Percentiles rank a stretch among this genome's conserved stretches.
phyloP scores from a whole-genome alignment of 495 filamentous ascomycete genomes.

The Penicillium bialowiezense region DNA sequence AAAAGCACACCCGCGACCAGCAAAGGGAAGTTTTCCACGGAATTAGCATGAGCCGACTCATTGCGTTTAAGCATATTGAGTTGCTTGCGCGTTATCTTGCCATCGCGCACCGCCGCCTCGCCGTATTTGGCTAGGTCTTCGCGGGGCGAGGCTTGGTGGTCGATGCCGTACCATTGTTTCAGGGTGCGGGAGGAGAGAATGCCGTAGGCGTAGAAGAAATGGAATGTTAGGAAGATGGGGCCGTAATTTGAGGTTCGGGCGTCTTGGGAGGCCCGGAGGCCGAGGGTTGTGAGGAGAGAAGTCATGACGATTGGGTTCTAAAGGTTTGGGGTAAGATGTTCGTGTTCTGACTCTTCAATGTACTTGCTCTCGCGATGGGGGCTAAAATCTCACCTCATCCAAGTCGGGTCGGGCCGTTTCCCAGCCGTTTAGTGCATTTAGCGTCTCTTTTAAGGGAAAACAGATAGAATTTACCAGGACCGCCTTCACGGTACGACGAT shows the following conservation, averaged over 20 bases:
- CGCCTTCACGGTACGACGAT: no score
- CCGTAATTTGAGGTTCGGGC: no score
- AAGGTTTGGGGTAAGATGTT: background rate
- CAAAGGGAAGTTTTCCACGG: conserved; percentile 39
- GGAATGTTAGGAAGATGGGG: no score
- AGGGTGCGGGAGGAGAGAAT: no score
- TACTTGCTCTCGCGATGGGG: background rate
- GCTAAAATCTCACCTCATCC: background rate
- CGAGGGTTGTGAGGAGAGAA: conserved; percentile 18
- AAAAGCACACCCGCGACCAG: conserved; percentile 20
- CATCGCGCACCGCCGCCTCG: conserved; percentile 39
- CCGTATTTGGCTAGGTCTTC: conserved; percentile 47
- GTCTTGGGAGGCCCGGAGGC: conserved; percentile 21
- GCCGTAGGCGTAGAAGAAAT: no score
- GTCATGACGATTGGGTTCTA: conserved; percentile 1
- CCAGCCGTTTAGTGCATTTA: no score
- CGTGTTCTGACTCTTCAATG: no score
- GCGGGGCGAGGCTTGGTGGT: conserved; percentile 47
- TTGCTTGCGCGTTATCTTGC: conserved; percentile 43
- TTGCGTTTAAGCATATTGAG: conserved; percentile 44
- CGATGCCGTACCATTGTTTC: no score
- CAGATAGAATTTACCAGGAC: no score
- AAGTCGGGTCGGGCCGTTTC: no score
- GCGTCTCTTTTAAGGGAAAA: no score
- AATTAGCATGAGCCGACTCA: conserved; percentile 48